A percentile compares a stretch with the other conserved stretches of the same genome.
These are phyloP conservation scores for Arctium minus DNA, from an alignment of 129 eudicot genomes.

Conservation along the genomic window DNA sequence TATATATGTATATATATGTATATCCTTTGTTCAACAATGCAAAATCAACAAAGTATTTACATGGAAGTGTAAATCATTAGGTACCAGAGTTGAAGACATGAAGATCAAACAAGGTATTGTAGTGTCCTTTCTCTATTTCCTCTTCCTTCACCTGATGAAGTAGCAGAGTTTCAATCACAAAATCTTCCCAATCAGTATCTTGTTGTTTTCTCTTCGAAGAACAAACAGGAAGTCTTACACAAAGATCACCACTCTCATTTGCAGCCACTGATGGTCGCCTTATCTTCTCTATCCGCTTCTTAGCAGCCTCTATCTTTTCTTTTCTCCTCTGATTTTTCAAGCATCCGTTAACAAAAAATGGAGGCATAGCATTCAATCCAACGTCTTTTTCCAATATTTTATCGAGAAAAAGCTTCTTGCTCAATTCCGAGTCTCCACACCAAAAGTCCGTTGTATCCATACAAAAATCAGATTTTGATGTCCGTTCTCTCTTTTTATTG, in stretches of 20 bases:
- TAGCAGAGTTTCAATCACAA: constrained; percentile 72
- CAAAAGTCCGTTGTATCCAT: constrained; percentile 40
- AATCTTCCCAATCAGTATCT: constrained; percentile 72
- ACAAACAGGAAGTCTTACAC: neutral
- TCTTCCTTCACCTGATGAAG: constrained; percentile 66
- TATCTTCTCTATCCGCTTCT: constrained; percentile 46
- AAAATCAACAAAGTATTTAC: neutral
- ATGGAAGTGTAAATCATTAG: neutral
- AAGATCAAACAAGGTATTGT: constrained; percentile 58
- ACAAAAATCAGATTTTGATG: constrained; percentile 14
- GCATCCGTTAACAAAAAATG: constrained; percentile 49
- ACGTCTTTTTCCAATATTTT: too few relatives aligned
- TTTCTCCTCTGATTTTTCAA: constrained; percentile 28
- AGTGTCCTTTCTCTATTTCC: constrained; percentile 70
- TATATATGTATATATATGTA: too few relatives aligned
- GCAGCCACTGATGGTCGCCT: constrained; percentile 31
- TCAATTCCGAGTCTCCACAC: constrained; percentile 22
- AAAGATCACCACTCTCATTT: neutral
- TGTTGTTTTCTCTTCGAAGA: constrained; percentile 29
- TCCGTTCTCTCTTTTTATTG: neutral
- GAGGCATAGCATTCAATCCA: constrained; percentile 60
- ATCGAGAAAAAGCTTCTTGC: too few relatives aligned
- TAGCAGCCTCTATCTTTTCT: constrained; percentile 60
- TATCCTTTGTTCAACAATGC: neutral
- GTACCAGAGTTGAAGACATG: constrained; percentile 50